Conservation (phyloP, 495 filamentous ascomycete species). For the Darksidea phi region DNA sequence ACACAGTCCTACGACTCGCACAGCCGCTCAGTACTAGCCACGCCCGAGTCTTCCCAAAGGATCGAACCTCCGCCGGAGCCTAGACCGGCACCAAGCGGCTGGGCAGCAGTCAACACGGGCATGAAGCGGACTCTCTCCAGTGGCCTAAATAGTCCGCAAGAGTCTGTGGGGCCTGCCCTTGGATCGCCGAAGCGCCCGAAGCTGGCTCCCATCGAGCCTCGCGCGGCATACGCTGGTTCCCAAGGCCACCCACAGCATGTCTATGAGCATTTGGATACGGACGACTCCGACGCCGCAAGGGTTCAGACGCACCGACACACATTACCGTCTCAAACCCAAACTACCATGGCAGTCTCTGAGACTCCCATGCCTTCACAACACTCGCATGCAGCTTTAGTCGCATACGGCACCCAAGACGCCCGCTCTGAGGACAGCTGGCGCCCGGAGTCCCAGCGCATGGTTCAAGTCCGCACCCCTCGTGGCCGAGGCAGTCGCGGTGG, state of each 20-base stretch:
- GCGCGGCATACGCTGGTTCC: slow-evolving; percentile 15
- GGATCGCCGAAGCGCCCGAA: slow-evolving; percentile 44
- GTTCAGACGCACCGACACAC: slow-evolving; percentile 28
- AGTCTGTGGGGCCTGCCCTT: slow-evolving; percentile 7
- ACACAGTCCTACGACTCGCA: slow-evolving; percentile 22
- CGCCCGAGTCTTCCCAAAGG: slow-evolving; percentile 25
- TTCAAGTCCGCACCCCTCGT: slow-evolving; percentile 24
- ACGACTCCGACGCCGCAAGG: slow-evolving; percentile 32
- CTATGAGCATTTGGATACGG: slow-evolving; percentile 35
- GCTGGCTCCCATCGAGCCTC: slow-evolving; percentile 41
- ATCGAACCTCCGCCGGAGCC: slow-evolving; percentile 13
- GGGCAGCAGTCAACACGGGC: slow-evolving; percentile 38
- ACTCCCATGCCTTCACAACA: slow-evolving; percentile 12
- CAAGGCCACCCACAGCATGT: slow-evolving; percentile 16
- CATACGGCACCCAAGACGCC: slow-evolving; percentile 36
- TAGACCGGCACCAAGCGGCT: slow-evolving; percentile 22
- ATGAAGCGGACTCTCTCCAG: slow-evolving; percentile 32
- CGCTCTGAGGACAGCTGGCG: slow-evolving; percentile 42
- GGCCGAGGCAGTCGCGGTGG: slow-evolving; percentile 32
- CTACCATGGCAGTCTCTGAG: slow-evolving; percentile 20
- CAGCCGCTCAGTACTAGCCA: slow-evolving; percentile 6
- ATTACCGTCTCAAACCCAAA: slow-evolving; percentile 27
- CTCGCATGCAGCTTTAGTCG: slow-evolving; percentile 25
- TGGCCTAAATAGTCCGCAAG: slow-evolving; percentile 25
- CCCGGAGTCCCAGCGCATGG: slow-evolving; percentile 37